Evolutionary conservation across 2,329 filamentous ascomycete species (phyloP), one percentile per base, ranked within the genome.

Genomic region (Leptographium procerum): DNA sequence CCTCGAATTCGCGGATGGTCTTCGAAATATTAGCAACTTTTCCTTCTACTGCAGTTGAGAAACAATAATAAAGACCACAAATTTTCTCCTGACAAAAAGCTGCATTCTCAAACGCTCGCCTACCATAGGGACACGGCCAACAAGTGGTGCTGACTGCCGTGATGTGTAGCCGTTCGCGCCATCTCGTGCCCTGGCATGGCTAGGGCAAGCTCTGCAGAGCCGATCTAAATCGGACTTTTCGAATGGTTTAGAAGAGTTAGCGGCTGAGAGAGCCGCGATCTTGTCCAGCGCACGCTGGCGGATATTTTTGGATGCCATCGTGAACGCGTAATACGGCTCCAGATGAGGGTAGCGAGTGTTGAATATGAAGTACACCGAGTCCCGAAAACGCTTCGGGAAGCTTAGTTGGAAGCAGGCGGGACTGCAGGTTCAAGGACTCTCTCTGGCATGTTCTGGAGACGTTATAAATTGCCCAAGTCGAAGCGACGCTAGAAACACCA

Each of bases 1-100:
- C 88, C 71, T 99, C 92, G 65, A 96, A 86, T 76, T 99, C 95
- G 66, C 89, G 86, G 57, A 91, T 84, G 57, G 86, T 89, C 90
- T 95, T 59, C 9, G 52, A 6, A 14, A 31, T 11, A 22, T 43
- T 14, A 57, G 47, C n/a, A n/a, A n/a, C n/a, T n/a, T n/a, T n/a
- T n/a, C n/a, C 22, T 33, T 53, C 26, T 33, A 26, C 47, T 50
- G 47, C 22, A 28, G 19, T 16, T 10, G 45, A 26, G 24, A 50
- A 28, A 8, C 19, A 43, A 16, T n/a, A 9, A 7, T n/a, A 9
- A 7, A 16, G 16, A 43, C 19, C 36, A 40, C 36, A 19, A 40
- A 3, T 40, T 19, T 8, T 43, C 19, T 2, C 16, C 4, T 29
- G 14, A 28, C 14, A 26, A 5, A 31, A 8, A 50, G 13, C 24